Conservation (phyloP, 257 asterid species). For the Voacanga thouarsii region DNA sequence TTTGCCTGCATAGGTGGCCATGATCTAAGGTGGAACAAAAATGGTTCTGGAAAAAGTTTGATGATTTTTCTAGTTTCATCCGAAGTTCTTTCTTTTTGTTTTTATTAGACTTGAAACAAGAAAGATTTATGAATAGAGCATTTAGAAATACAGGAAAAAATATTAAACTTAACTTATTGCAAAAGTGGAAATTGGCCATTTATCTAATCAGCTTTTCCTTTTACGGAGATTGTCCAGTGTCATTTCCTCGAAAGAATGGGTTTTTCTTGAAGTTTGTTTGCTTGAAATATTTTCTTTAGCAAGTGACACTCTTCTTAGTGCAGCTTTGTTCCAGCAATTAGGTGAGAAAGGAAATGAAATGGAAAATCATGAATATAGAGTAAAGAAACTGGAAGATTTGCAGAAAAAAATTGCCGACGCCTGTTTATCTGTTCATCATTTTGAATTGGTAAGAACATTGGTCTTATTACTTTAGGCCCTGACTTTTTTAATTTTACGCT, state of each 20-base stretch:
- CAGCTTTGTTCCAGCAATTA: conserved; percentile 81
- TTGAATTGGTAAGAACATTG: conserved; percentile 56
- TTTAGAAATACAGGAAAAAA: neutral
- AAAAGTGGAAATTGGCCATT: neutral
- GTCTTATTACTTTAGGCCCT: conserved; percentile 1
- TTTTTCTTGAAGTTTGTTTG: neutral
- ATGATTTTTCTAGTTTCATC: neutral
- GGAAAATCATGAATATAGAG: conserved; percentile 67
- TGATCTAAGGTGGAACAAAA: neutral
- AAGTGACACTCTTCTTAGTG: conserved; percentile 7
- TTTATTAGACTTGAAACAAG: neutral
- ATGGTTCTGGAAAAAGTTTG: neutral
- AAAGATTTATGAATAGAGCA: neutral
- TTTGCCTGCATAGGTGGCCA: neutral
- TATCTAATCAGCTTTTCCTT: neutral
- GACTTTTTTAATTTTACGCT: neutral
- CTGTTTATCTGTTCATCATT: conserved; percentile 59
- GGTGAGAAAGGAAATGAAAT: conserved; percentile 70
- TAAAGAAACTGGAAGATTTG: conserved; percentile 72
- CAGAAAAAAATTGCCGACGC: conserved; percentile 66
- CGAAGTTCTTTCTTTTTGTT: too few species aligned
- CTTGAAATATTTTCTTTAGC: conserved; percentile 1
- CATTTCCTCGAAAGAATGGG: neutral
- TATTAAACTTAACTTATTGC: neutral
- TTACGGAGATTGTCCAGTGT: neutral